Evolutionary conservation across 352 stramenopile genomes (phyloP).

Genomic region (Peronospora destructor): DNA sequence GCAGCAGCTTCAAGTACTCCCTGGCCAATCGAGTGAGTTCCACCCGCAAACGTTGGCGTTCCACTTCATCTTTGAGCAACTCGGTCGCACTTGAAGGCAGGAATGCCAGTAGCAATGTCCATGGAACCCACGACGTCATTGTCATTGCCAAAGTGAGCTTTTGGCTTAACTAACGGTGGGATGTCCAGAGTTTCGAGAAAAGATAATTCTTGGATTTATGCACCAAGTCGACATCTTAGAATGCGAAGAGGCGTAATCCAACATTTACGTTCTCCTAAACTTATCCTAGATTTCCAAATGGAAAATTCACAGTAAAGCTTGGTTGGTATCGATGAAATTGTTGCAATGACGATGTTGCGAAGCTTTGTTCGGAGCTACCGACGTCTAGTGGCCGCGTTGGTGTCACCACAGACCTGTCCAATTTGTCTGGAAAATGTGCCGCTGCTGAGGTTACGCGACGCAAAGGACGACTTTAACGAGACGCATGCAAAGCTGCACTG

Average conservation of each 20-base stretch:
- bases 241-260: no score
- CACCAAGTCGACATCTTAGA: no score
- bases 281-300: no score
- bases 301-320: no score
- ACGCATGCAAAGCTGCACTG: constrained; percentile 42
- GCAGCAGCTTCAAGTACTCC: constrained; percentile 27
- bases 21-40: constrained; percentile 27
- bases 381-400: constrained; percentile 43
- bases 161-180: not conserved
- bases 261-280: no score
- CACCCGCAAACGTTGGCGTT: constrained; percentile 42
- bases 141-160: not conserved
- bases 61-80: constrained; percentile 36
- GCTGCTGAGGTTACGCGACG: constrained; percentile 31
- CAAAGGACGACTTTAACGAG: constrained; percentile 18
- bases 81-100: constrained; percentile 40
- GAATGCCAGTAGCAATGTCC: constrained; percentile 46
- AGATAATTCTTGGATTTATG: no score
- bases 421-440: constrained; percentile 62
- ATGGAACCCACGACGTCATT: constrained; percentile 35
- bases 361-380: constrained; percentile 47
- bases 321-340: no score
- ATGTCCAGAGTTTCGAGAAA: not conserved
- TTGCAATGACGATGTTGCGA: constrained; percentile 32
- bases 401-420: constrained; percentile 33